These are phyloP conservation scores for Ensete ventricosum DNA, from an alignment of 176 grass and related monocot genomes.

Conservation along the genomic window DNA sequence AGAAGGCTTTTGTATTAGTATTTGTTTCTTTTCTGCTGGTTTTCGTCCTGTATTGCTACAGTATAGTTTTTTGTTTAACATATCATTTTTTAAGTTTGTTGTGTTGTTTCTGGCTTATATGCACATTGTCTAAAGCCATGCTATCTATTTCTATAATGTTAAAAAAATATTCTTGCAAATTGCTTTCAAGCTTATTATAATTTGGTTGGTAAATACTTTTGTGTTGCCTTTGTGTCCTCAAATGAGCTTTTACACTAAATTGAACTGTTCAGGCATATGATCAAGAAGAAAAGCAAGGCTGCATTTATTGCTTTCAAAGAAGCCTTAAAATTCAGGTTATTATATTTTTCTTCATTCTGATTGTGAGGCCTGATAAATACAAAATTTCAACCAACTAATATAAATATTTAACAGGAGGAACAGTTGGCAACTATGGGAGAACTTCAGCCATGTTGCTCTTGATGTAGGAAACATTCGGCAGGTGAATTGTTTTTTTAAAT, in stretches of 20 bases:
- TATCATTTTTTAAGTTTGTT: not conserved
- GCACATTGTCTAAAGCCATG: not conserved
- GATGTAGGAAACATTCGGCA: slow-evolving; percentile 54
- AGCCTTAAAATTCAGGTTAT: slow-evolving; percentile 82
- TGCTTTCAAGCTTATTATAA: not conserved
- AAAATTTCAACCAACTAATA: not conserved
- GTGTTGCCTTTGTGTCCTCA: not conserved
- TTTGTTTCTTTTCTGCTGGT: not conserved
- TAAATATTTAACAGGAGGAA: slow-evolving; percentile 61
- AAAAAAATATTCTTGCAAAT: not conserved
- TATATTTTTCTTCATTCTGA: slow-evolving; percentile 18
- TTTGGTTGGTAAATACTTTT: not conserved
- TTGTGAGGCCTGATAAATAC: not conserved
- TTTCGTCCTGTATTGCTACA: not conserved
- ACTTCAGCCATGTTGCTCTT: slow-evolving; percentile 86
- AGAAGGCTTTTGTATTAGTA: not conserved
- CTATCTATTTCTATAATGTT: not conserved
- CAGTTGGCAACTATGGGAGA: slow-evolving; percentile 98
- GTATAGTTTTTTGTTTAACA: not conserved
- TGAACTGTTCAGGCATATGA: slow-evolving; percentile 60
- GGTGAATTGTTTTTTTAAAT: slow-evolving; percentile 23
- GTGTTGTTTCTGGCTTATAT: not conserved
- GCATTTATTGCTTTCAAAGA: slow-evolving; percentile 90
- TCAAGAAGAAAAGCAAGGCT: slow-evolving; percentile 62
- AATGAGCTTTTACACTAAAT: not conserved